Evolutionary conservation across 768 basidiomycete species (phyloP).

Genomic region (Suillus americanus): DNA sequence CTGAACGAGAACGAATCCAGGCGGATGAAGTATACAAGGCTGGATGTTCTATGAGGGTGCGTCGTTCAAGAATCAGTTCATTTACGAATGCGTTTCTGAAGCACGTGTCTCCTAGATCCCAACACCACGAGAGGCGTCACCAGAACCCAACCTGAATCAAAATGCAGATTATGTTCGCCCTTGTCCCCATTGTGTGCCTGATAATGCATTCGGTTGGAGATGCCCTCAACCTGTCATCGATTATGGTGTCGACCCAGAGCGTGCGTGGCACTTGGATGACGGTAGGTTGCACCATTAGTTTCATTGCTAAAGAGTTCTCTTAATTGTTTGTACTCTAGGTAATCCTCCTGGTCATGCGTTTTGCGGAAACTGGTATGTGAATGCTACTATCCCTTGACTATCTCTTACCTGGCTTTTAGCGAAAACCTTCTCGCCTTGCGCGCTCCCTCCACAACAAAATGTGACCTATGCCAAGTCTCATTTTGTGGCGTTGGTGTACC

Average conservation of each 20-base stretch:
- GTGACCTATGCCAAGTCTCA: slow-evolving; percentile 78
- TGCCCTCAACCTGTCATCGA: slow-evolving; percentile 82
- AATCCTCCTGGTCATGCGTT: slow-evolving; percentile 73
- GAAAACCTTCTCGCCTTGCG: slow-evolving; percentile 72
- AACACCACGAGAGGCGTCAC: slow-evolving; percentile 70
- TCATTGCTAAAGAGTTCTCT: not conserved
- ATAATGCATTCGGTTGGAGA: slow-evolving; percentile 75
- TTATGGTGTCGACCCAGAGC: slow-evolving; percentile 63
- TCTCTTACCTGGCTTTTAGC: slow-evolving; percentile 34
- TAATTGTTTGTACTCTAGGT: not conserved
- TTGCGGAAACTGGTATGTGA: slow-evolving; percentile 76
- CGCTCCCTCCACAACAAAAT: slow-evolving; percentile 78
- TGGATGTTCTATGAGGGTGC: slow-evolving; percentile 63
- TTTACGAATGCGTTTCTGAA: not conserved
- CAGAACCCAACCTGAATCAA: slow-evolving; percentile 69
- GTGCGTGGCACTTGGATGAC: slow-evolving; percentile 77
- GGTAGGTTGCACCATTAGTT: slow-evolving; percentile 36
- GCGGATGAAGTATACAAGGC: slow-evolving; percentile 78
- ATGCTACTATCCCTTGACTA: not conserved
- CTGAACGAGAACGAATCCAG: slow-evolving; percentile 71
- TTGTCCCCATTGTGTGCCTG: slow-evolving; percentile 73
- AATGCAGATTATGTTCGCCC: slow-evolving; percentile 69
- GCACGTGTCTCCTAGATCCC: slow-evolving; percentile 53
- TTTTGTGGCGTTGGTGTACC: slow-evolving; percentile 84
- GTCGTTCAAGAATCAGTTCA: slow-evolving; percentile 18